Evolutionary conservation across 305 asterid genomes (phyloP), one percentile per base, ranked within the genome.

Genomic region (Plantago coronopus): DNA sequence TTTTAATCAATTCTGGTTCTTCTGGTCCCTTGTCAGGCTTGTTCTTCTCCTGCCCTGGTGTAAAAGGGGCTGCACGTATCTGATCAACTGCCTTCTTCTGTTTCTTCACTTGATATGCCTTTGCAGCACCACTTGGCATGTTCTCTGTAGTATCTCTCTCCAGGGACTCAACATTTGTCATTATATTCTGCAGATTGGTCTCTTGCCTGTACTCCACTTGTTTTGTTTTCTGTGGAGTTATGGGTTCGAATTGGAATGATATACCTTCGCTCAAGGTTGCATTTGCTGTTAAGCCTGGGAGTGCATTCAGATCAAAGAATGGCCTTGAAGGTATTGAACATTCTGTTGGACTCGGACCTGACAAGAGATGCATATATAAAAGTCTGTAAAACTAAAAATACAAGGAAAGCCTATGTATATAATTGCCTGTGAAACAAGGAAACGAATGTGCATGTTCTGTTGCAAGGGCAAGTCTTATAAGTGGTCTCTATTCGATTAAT

Each of bases 21-120:
- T 72, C 81, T 1, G 68, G 79, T 63, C 81, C 91, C 76, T 78
- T 82, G 83, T 79, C 95, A 77, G 89, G 89, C 83, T 77, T 73
- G 82, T 77, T 80, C 76, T 78, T 78, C 85, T 81, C 98, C 80
- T 64, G 74, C 66, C 75, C 40, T 47, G 57, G 67, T 64, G 78
- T 62, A 56, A 83, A 74, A 12, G 55, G 69, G 50, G 77, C 68
- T 27, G 69, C 54, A 54, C 63, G 44, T 34, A 71, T 54, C 51
- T 69, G 74, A 54, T 80, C 71, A 22, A 17, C 65, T 38, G 61
- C 71, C 70, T 66, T 62, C 62, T 75, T 70, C 60, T 72, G 74
- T 48, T 59, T 69, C 20, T 61, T 68, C 48, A 61, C 62, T 37
- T 58, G 82, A 59, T 22, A 69, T 53, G 62, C 76, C 69, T 63